phyloP scores from a whole-genome alignment of 495 filamentous ascomycete species.

The Entonaema liquescens region DNA sequence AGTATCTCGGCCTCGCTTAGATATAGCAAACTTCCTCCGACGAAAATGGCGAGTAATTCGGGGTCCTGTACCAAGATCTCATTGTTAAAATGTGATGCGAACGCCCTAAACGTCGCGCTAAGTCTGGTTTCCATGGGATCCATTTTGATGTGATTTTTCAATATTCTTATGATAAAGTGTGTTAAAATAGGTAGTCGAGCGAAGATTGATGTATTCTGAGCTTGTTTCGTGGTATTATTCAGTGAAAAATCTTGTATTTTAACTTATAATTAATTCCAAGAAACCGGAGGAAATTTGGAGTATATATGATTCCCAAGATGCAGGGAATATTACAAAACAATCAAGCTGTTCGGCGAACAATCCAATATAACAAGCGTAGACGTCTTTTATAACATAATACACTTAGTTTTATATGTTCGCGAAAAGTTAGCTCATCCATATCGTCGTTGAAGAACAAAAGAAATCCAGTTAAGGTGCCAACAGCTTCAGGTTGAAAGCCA shows the following conservation, averaged over 20 bases:
- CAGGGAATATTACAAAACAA: not conserved
- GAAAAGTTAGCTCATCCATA: no score
- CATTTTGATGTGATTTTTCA: not conserved
- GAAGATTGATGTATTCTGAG: not conserved
- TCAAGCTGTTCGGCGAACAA: not conserved
- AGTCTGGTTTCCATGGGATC: not conserved
- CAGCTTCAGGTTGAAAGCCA: no score
- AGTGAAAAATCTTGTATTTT: not conserved
- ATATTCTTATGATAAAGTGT: not conserved
- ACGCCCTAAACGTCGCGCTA: not conserved
- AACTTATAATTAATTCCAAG: not conserved
- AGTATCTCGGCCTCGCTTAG: not conserved
- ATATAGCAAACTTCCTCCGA: not conserved
- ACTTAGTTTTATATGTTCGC: no score
- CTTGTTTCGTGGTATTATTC: not conserved
- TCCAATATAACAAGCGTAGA: not conserved
- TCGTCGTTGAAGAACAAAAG: no score
- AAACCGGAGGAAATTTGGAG: not conserved
- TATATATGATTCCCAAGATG: not conserved
- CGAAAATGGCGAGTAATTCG: not conserved
- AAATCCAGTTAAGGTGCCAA: no score
- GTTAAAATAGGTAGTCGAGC: not conserved
- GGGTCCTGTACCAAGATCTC: not conserved
- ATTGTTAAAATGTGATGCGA: not conserved
- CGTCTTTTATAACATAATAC: no score